Evolutionary conservation across 148 eudicot species (phyloP).

Genomic region (Vaccinium darrowii): DNA sequence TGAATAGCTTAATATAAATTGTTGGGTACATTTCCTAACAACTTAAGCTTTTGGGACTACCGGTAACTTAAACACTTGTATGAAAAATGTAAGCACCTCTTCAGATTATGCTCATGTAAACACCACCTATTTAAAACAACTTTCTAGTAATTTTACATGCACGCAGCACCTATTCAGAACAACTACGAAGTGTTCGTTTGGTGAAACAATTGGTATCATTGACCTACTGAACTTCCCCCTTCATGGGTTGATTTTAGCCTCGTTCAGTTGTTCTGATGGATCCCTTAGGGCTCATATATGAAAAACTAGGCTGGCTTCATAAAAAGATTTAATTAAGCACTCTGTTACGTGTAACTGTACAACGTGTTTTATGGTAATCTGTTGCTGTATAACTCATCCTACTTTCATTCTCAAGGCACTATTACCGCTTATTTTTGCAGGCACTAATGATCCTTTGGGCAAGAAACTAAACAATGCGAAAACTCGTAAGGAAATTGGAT

Average conservation of each 20-base stretch:
- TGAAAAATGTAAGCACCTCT: too few species aligned
- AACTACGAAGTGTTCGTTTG: too few species aligned
- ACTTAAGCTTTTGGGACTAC: too few species aligned
- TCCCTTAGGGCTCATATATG: neutral
- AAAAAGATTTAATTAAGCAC: neutral
- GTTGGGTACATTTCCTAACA: too few species aligned
- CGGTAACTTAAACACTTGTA: too few species aligned
- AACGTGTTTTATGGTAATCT: neutral
- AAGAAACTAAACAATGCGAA: conserved; percentile 74
- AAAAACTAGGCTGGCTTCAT: neutral
- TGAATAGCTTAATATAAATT: too few species aligned
- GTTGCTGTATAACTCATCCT: neutral
- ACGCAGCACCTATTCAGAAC: too few species aligned
- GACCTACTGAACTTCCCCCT: neutral
- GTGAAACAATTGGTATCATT: too few species aligned
- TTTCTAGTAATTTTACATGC: too few species aligned
- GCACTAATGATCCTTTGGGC: conserved; percentile 68
- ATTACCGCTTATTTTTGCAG: conserved; percentile 29
- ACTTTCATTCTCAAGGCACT: neutral
- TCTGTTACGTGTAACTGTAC: neutral
- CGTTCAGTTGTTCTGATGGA: neutral
- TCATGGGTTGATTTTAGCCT: neutral
- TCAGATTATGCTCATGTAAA: too few species aligned
- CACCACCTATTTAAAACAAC: too few species aligned
- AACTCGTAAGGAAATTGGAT: conserved; percentile 58